Evolutionary conservation across 1,284 basidiomycete species (phyloP), one percentile per base, ranked within the genome.

Genomic region (Fomes fomentarius): DNA sequence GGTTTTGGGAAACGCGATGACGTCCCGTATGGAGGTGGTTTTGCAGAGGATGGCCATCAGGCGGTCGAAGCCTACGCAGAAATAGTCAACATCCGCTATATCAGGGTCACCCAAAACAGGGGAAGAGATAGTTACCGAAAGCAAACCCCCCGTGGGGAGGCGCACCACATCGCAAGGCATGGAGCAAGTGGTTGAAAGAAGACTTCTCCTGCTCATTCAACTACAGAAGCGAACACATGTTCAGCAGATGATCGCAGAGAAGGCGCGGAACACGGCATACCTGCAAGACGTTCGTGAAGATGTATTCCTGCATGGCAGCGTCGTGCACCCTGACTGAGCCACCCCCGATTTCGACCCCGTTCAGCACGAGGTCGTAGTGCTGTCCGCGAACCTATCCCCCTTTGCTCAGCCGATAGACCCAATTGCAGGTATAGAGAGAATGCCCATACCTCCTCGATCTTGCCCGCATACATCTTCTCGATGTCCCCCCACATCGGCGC

Each of bases 121-220:
- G 41, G 54, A 38, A 43, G 26, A 7, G 41, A 41, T 43, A 60
- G 77, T 58, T 67, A 91, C 93, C 94, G 51, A 96, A 76, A 1
- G 95, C 95, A 51, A 98, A 91, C 38, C 95, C 95, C n/a, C 91
- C 95, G 73, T 98, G 95, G 57, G 95, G 95, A 11, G 95, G 96
- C 7, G 96, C 95, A 54, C 95, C 95, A 69, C 85, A 92, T 63
- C 79, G 79, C 47, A 98, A 79, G 4, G 95, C 96, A 63, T 92
- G 85, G 26, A 97, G 74, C 6, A 98, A 80, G 65, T 96, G 94
- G 39, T 79, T 74, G 72, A 98, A 98, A 1, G 92, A 83, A 3
- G 76, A 73, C 54, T 82, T 82, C 71, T 97, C 95, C 42, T 78
- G 67, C 42, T 85, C 81, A 53, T 79, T 79, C 50, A 97, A 76